Evolutionary conservation across 495 filamentous ascomycete genomes (phyloP).

Genomic region (Coniosporium apollinis): DNA sequence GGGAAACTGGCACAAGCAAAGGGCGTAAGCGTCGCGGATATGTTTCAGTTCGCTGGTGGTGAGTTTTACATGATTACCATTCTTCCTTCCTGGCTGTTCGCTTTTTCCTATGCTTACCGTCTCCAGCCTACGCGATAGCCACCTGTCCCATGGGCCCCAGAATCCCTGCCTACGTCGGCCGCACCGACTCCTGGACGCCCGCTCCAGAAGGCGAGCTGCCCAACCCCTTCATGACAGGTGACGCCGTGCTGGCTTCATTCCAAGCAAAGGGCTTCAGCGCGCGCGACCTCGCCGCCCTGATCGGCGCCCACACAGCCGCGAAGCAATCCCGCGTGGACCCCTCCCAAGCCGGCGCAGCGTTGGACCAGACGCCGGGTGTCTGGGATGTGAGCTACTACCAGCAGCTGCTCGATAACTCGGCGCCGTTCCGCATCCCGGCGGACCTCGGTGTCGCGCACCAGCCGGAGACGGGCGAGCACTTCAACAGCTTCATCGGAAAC

Average conservation of each 20-base stretch:
- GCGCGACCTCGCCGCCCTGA: conserved; percentile 15
- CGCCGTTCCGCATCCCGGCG: conserved; percentile 7
- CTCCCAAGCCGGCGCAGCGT: conserved; percentile 6
- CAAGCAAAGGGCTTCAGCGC: conserved; percentile 17
- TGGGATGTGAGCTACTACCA: conserved; percentile 20
- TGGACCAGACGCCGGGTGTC: conserved; percentile 16
- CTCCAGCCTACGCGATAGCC: conserved; percentile 18
- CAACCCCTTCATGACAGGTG: conserved; percentile 10
- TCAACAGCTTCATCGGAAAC: conserved; percentile 23
- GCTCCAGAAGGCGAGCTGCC: conserved; percentile 14
- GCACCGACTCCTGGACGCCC: conserved; percentile 8
- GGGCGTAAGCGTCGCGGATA: conserved; percentile 16
- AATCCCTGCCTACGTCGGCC: conserved; percentile 16
- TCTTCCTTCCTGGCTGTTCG: too few relatives aligned
- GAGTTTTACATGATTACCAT: too few relatives aligned
- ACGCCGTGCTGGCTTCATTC: conserved; percentile 12
- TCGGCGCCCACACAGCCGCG: conserved; percentile 17
- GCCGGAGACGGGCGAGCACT: conserved; percentile 8
- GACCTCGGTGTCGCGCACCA: conserved; percentile 8
- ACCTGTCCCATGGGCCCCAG: conserved; percentile 19
- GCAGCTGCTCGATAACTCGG: conserved; percentile 9
- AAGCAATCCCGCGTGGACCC: conserved; percentile 9
- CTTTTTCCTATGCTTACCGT: too few relatives aligned
- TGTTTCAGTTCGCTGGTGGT: conserved; percentile 16
- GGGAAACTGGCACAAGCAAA: too few relatives aligned